Conservation (phyloP, 352 stramenopile genomes). For the Globisporangium barbulae region DNA sequence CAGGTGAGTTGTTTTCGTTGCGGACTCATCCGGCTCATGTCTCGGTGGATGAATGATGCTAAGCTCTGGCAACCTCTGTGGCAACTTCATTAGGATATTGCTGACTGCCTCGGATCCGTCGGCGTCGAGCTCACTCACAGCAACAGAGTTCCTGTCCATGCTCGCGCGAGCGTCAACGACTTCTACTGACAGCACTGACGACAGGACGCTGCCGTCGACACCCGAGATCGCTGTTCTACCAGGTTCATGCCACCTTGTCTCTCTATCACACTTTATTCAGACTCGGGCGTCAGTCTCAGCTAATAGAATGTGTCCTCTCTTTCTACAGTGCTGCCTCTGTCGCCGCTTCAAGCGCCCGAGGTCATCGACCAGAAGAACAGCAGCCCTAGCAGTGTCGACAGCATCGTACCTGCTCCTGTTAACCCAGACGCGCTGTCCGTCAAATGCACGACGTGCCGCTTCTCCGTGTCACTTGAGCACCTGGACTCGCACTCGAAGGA, state of each 20-base stretch:
- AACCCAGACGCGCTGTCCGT: slow-evolving; percentile 24
- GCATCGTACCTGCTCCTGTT: neutral
- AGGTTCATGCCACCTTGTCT: neutral
- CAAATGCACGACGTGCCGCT: slow-evolving; percentile 74
- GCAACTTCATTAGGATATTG: slow-evolving; percentile 26
- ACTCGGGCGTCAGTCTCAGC: neutral
- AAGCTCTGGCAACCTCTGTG: neutral
- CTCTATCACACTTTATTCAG: neutral
- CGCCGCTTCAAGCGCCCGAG: neutral
- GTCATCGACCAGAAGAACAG: neutral
- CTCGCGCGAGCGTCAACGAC: slow-evolving; percentile 14
- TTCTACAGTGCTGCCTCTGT: neutral
- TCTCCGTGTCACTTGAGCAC: slow-evolving; percentile 37
- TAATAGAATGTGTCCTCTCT: neutral
- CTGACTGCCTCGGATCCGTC: slow-evolving; percentile 19
- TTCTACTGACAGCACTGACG: slow-evolving; percentile 2
- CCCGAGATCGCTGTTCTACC: neutral
- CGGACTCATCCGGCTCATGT: neutral
- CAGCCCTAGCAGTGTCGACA: neutral
- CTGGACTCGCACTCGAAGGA: slow-evolving; percentile 61
- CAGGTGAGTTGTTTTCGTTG: slow-evolving; percentile 18
- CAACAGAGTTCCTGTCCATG: slow-evolving; percentile 46
- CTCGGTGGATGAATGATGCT: neutral
- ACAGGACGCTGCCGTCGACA: slow-evolving; percentile 1
- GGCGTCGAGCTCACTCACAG: slow-evolving; percentile 32